A percentile compares a stretch with the other conserved stretches of the same genome.
Evolutionary conservation across 1,284 basidiomycete species (phyloP).

Genomic region (Fomitopsis palustris): DNA sequence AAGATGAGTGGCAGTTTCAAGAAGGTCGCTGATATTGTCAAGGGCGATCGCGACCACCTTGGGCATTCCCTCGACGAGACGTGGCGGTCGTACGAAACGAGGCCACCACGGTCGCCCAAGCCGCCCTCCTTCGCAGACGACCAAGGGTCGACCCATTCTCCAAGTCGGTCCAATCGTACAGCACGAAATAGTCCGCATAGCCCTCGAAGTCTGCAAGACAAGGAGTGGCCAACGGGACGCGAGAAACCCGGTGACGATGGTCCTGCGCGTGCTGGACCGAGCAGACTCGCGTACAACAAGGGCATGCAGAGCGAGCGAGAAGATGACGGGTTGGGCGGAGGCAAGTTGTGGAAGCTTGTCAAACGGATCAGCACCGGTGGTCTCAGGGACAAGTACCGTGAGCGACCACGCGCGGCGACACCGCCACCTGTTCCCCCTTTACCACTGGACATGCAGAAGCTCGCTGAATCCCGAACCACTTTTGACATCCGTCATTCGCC

Average conservation of each 20-base stretch:
- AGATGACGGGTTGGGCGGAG: conserved; percentile 33
- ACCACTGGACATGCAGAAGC: conserved; percentile 36
- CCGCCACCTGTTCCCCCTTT: conserved; percentile 63
- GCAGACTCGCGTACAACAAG: conserved; percentile 13
- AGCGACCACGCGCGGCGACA: conserved; percentile 13
- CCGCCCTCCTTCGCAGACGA: conserved; percentile 22
- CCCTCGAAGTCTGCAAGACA: conserved; percentile 3
- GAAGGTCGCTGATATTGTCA: conserved; percentile 25
- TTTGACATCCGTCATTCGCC: conserved; percentile 22
- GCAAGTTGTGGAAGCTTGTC: conserved; percentile 62
- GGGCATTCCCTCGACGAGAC: conserved; percentile 5
- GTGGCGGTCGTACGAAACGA: conserved; percentile 25
- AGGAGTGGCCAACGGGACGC: neutral
- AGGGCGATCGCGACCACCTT: conserved; percentile 15
- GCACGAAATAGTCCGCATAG: conserved; percentile 7
- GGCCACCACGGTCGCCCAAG: conserved; percentile 22
- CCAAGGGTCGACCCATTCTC: conserved; percentile 12
- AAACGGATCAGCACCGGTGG: conserved; percentile 65
- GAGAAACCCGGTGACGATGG: conserved; percentile 4
- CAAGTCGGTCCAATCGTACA: conserved; percentile 11
- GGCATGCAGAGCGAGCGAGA: conserved; percentile 26
- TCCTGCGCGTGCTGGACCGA: conserved; percentile 6
- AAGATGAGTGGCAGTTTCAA: conserved; percentile 49
- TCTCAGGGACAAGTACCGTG: conserved; percentile 52
- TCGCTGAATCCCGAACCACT: conserved; percentile 8